A percentile compares a stretch with the other conserved stretches of the same genome.
Evolutionary conservation across 2,329 filamentous ascomycete species (phyloP).

Genomic region (Xylaria sp.): DNA sequence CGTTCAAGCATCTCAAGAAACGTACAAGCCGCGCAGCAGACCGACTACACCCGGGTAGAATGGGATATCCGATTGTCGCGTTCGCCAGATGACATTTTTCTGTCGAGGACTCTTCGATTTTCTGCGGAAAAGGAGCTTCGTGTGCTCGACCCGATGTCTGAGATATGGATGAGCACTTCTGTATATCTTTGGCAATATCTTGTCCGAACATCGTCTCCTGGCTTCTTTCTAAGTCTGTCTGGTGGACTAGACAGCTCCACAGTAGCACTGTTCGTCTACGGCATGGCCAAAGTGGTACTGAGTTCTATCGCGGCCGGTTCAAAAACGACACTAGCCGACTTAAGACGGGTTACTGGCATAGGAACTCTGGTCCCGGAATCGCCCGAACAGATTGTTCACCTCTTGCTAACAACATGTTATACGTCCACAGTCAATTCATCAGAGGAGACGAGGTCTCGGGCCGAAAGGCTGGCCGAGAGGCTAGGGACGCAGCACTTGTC

Average conservation of each 20-base stretch:
- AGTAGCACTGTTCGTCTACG: not conserved
- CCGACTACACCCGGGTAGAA: slow-evolving; percentile 33
- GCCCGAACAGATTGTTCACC: slow-evolving; percentile 33
- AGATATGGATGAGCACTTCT: not conserved
- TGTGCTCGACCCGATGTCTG: not conserved
- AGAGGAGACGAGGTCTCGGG: slow-evolving; percentile 32
- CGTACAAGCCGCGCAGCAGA: slow-evolving; percentile 31
- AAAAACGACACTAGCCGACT: slow-evolving; percentile 26
- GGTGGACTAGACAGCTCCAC: not conserved
- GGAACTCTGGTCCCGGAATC: slow-evolving; percentile 20
- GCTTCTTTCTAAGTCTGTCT: not conserved
- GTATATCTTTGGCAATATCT: not conserved
- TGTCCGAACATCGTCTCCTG: not conserved
- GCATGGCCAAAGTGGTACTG: not conserved
- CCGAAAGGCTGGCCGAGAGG: slow-evolving; percentile 23
- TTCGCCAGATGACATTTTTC: slow-evolving; percentile 24
- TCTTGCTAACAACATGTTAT: slow-evolving; percentile 36
- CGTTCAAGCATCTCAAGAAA: slow-evolving; percentile 31
- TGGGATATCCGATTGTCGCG: slow-evolving; percentile 26
- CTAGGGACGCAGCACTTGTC: not conserved
- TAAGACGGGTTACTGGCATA: slow-evolving; percentile 34
- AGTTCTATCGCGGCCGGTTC: slow-evolving; percentile 20
- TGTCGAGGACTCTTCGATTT: not conserved
- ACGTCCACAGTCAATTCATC: slow-evolving; percentile 34
- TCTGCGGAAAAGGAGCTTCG: not conserved